Evolutionary conservation across 345 rosid species (phyloP), one percentile per base, ranked within the genome.

Genomic region (Euphorbia pulcherrima): DNA sequence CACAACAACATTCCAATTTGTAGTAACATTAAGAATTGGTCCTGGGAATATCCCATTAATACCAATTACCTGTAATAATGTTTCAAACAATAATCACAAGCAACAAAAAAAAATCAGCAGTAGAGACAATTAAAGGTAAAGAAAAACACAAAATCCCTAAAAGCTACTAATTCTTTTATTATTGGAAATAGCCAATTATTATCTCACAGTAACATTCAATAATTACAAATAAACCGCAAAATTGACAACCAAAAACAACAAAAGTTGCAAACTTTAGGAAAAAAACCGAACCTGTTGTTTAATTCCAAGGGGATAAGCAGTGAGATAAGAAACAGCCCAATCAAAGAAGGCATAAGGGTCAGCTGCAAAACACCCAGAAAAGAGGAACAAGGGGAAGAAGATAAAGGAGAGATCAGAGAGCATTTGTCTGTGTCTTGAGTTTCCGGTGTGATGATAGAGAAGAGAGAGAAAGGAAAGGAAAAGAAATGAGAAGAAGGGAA

Each of bases 291-390:
- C 98, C 95, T 87, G 87, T 50, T 90, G 95, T 57, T 87, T 89
- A 64, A 64, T 73, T 26, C 88, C 90, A 64, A 92, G 86, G 13
- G 98, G 94, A 24, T 87, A 85, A 64, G 78, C 78, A 17, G 84
- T 54, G 72, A 87, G 73, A 74, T 90, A 92, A 53, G 98, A 90
- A 74, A 92, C 87, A 30, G 91, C 90, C 98, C 98, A 92, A 61
- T 92, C 96, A 69, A 72, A 87, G 82, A 80, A 88, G 68, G 82
- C 84, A 78, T 82, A 88, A 69, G 98, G 98, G 72, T 90, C 98
- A 24, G 64, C 86, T 39, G 86, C 95, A 2, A 66, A 80, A 59
- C 72, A 44, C 3, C 66, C 68, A 57, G 66, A 48, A 27, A 62
- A 56, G 74, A 70, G 6, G 67, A 65, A 68, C 2, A 33, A 67